Base-by-base conservation (phyloP, 2,329 filamentous ascomycete species). In the Sporothrix variecibatus region DNA sequence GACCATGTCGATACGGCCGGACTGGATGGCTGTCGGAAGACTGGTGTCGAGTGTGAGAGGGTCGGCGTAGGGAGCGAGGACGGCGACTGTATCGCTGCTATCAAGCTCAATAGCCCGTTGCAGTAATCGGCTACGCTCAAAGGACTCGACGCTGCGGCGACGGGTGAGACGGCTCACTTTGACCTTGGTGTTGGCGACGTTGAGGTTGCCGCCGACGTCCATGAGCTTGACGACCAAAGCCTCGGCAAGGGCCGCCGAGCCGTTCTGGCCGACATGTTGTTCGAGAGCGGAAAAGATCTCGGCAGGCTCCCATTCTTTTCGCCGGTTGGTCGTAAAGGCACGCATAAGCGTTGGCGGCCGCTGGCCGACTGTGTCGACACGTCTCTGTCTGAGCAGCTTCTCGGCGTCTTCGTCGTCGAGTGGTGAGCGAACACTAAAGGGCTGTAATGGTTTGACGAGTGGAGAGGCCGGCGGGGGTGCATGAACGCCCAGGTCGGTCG, bases 161-260 rank as follows among this genome's bases (percentile, higher is more conserved):
- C 87, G 81, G 51, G 81, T 85, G 7, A 89, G 79, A 9, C 89
- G 78, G 58, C 83, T 83, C 1, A 84, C 83, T 71, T 86, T 87
- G 73, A 83, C 85, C 77, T 86, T 87, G 72, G 84, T 82, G 60
- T 80, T 81, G 43, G 83, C 79, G 17, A 86, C 82, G 72, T 87
- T 86, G 17, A 89, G 78, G 71, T 88, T 86, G 3, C 87, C 85
- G 17, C 88, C 88, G 1, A 83, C 84, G 0, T 82, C 79, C 49
- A 83, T 81, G 46, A 90, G 80, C 79, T 86, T 87, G 3, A 80
- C 81, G 40, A 90, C 84, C 31, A 90, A 82, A 0, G 86, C 86
- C 77, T 89, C 86, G n/a, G 87, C 88, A 4, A 90, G 85, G 9
- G 86, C 88, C 0, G 88, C 84, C 0, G 86, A 84, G 15, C 87